Evolutionary conservation across 164 flowering plant species (phyloP), one percentile per base, ranked within the genome.

Genomic region (Cinnamomum micranthum): DNA sequence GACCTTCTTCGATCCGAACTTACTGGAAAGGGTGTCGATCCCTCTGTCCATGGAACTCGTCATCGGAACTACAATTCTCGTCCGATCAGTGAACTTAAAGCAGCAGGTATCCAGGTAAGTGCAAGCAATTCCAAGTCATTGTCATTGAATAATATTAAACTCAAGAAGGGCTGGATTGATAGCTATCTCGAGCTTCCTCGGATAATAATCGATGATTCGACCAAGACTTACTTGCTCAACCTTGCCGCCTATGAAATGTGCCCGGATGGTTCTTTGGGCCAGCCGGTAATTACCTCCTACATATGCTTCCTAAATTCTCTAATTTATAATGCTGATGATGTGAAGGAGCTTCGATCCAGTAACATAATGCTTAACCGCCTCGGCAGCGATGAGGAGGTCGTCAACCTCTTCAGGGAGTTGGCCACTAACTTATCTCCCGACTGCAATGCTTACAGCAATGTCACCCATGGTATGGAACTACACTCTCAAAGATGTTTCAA

Each of bases 331-430:
- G 68, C 0, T 2, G 35, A 5, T 1, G 68, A 65, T 14, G 68
- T 65, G 68, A 65, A 65, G 33, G 17, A 27, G 68, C 68, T 65
- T 5, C 31, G 19, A 14, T 65, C 35, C 4, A 14, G 11, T 24
- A 27, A 24, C 14, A 65, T 65, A 65, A 4, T 65, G 17, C 68
- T 2, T 27, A 22, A 65, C 10, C 2, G 27, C 3, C 64, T 65
- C 4, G 68, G 68, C 28, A 83, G 82, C 2, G 82, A 83, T 33
- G 27, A 79, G 28, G 19, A 81, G n/a, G 83, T 77, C 2, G 80
- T 81, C 0, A 22, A 50, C 3, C 77, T 83, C 7, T 79, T 83
- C 63, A 79, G 73, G 23, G 35, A 72, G 67, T 72, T 79, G 2
- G n/a, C 68, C n/a, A 70, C 2, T 0, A 66, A 75, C 1, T 63